Percentiles rank a stretch among this genome's conserved stretches.
phyloP scores from a whole-genome alignment of 129 eudicot species.

The Apium graveolens region DNA sequence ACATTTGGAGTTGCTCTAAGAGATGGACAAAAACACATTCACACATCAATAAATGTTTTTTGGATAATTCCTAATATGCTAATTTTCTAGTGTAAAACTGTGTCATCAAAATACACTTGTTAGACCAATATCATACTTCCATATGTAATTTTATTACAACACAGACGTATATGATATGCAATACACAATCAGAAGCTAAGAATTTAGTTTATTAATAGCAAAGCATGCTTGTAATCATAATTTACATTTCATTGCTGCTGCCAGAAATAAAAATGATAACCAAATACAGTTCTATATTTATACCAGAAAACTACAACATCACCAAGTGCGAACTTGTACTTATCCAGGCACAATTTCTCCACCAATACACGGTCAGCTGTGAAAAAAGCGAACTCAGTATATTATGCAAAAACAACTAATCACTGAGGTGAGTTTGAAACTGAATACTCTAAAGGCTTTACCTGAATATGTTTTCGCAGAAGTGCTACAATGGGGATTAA shows the following conservation, averaged over 20 bases:
- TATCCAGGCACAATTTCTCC: slow-evolving; percentile 74
- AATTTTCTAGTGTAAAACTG: neutral
- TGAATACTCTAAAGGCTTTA: slow-evolving; percentile 1
- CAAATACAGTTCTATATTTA: slow-evolving; percentile 3
- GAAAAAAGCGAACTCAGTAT: slow-evolving; percentile 4
- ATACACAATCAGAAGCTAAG: neutral
- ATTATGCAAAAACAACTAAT: neutral
- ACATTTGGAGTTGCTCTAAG: too few species aligned
- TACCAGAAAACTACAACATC: slow-evolving; percentile 94
- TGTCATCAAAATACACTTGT: neutral
- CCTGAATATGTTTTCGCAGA: slow-evolving; percentile 27
- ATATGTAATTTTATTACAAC: neutral
- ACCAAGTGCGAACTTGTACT: slow-evolving; percentile 69
- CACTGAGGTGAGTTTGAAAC: neutral
- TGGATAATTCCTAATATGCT: neutral
- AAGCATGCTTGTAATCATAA: neutral
- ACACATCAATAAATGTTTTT: neutral
- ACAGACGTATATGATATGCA: neutral
- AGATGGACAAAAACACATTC: neutral
- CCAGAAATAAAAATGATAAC: neutral
- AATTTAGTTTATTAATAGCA: neutral
- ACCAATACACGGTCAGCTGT: slow-evolving; percentile 85
- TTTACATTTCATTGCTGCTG: neutral
- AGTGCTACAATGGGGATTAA: slow-evolving; percentile 46
- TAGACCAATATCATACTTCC: neutral